Conservation (phyloP, 208 protist species). For the Trypanosoma conorhini region DNA sequence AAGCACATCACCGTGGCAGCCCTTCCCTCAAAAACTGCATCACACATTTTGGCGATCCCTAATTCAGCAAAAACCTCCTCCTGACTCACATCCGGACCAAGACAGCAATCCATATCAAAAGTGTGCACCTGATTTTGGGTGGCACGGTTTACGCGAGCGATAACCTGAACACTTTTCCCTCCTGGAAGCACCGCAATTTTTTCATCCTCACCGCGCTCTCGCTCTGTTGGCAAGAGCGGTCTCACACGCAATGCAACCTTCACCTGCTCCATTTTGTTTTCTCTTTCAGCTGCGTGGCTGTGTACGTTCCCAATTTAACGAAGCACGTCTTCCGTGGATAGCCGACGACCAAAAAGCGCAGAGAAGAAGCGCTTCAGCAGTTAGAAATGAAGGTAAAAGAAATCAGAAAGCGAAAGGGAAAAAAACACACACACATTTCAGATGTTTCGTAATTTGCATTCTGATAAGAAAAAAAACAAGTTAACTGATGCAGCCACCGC, state of each 20-base stretch:
- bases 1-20: slow-evolving; percentile 88
- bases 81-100: slow-evolving; percentile 61
- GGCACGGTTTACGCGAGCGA: slow-evolving; percentile 6
- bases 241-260: slow-evolving; percentile 56
- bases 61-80: slow-evolving; percentile 47
- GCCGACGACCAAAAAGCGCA: not conserved
- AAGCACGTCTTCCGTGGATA: not conserved
- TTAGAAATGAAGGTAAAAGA: slow-evolving; percentile 10
- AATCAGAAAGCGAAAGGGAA: slow-evolving; percentile 10
- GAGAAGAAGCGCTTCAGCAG: not conserved
- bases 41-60: slow-evolving; percentile 58
- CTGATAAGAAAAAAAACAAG: no score
- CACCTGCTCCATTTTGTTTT: slow-evolving; percentile 33
- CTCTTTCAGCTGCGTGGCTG: not conserved
- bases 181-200: slow-evolving; percentile 23
- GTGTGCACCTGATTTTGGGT: slow-evolving; percentile 24
- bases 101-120: slow-evolving; percentile 67
- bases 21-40: slow-evolving; percentile 67
- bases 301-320: not conserved
- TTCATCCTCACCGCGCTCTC: slow-evolving; percentile 34
- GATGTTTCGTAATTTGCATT: no score
- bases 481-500: not conserved
- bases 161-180: slow-evolving; percentile 17
- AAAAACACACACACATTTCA: slow-evolving; percentile 10
- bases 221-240: slow-evolving; percentile 65